Conservation (phyloP, 2,329 filamentous ascomycete genomes). For the Lecanicillium sp. region DNA sequence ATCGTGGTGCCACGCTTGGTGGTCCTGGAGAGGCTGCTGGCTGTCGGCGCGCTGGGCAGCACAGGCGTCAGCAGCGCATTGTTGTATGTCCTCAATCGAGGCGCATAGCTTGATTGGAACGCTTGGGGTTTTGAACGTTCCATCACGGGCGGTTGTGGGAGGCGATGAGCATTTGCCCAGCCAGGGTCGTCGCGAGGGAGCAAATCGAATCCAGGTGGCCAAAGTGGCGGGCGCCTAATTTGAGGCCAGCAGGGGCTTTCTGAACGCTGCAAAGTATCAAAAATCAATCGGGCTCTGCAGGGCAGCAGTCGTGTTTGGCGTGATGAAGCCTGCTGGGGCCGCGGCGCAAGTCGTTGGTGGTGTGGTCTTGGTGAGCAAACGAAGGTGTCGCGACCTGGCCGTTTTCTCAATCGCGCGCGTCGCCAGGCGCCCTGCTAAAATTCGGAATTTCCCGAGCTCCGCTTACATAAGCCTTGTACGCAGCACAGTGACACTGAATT, state of each 20-base stretch:
- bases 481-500: too few relatives aligned
- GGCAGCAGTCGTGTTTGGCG: not conserved
- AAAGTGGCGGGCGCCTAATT: too few relatives aligned
- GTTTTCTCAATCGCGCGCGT: conserved; percentile 24
- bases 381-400: conserved; percentile 11
- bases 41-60: conserved; percentile 58
- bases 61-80: conserved; percentile 87
- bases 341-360: conserved; percentile 3
- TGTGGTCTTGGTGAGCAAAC: conserved; percentile 2
- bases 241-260: too few relatives aligned
- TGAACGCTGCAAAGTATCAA: too few relatives aligned
- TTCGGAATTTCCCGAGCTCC: conserved; percentile 14
- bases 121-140: conserved; percentile 62
- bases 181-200: not conserved
- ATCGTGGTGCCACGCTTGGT: conserved; percentile 95
- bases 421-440: conserved; percentile 11
- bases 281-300: too few relatives aligned
- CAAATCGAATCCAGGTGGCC: too few relatives aligned
- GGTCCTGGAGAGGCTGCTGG: conserved; percentile 66
- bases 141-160: conserved; percentile 28
- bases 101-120: conserved; percentile 85
- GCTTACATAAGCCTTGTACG: conserved; percentile 21
- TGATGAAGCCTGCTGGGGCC: conserved; percentile 2
- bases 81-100: conserved; percentile 80
- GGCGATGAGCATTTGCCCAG: not conserved